Evolutionary conservation across 2,329 filamentous ascomycete species (phyloP).

Genomic region (Phyllosticta citribraziliensis): DNA sequence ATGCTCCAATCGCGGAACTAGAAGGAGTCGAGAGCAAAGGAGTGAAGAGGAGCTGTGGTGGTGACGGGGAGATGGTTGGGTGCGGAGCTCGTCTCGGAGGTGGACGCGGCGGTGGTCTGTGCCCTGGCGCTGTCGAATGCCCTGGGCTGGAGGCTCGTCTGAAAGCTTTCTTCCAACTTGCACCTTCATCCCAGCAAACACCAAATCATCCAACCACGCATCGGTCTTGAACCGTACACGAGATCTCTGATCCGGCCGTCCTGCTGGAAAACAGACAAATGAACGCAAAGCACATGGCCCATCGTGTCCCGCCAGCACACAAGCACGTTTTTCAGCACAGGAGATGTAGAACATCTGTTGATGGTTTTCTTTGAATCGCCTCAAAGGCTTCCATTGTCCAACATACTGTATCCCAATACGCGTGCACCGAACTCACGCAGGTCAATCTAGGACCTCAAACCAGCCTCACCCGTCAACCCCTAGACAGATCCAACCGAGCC

Average conservation of each 20-base stretch:
- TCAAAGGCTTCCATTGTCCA: not conserved
- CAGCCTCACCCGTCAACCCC: not conserved
- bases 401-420: not conserved
- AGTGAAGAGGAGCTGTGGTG: not conserved
- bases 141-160: no score
- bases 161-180: no score
- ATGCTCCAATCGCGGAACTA: conserved; percentile 1
- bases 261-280: no score
- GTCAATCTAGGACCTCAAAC: not conserved
- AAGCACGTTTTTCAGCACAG: not conserved
- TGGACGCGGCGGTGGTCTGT: not conserved
- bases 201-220: no score
- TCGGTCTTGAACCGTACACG: no score
- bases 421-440: not conserved
- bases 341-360: not conserved
- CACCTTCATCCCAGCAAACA: no score
- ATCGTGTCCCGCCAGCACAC: no score
- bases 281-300: no score
- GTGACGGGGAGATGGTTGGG: not conserved
- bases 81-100: conserved; percentile 2
- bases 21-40: not conserved
- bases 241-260: no score
- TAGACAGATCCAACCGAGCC: not conserved
- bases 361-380: not conserved
- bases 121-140: not conserved